Evolutionary conservation across 1,284 basidiomycete species (phyloP).

Genomic region (Calocybe gambosa): DNA sequence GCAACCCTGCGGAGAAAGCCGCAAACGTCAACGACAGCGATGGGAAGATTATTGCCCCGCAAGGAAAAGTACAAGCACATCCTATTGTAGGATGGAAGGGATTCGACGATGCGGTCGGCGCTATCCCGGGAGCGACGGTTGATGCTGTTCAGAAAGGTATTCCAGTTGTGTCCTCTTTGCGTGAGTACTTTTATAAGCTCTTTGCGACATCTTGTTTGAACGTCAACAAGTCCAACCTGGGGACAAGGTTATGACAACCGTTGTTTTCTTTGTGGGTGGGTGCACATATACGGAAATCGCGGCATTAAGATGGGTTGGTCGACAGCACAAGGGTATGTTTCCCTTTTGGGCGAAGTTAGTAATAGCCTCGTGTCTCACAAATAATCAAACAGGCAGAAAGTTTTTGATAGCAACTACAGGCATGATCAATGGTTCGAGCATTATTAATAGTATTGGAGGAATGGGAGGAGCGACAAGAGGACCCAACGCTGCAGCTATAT

Average conservation of each 20-base stretch:
- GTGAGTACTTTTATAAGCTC: conserved; percentile 29
- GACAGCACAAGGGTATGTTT: conserved; percentile 68
- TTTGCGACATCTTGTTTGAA: neutral
- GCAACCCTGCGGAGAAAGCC: conserved; percentile 57
- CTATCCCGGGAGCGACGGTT: conserved; percentile 80
- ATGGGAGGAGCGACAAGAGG: conserved; percentile 28
- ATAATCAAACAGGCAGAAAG: conserved; percentile 52
- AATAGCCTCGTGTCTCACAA: conserved; percentile 9
- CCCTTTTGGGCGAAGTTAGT: conserved; percentile 5
- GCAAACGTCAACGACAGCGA: conserved; percentile 30
- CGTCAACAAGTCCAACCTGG: conserved; percentile 35
- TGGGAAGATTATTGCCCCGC: conserved; percentile 28
- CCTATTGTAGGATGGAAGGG: conserved; percentile 95
- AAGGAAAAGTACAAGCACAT: conserved; percentile 68
- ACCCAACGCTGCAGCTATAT: conserved; percentile 28
- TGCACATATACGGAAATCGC: conserved; percentile 97
- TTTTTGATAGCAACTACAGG: conserved; percentile 88
- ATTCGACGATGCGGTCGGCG: conserved; percentile 83
- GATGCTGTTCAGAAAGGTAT: conserved; percentile 65
- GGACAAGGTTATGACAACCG: conserved; percentile 68
- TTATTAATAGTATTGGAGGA: conserved; percentile 64
- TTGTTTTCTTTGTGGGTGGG: conserved; percentile 98
- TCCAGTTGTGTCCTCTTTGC: conserved; percentile 29
- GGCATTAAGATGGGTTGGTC: conserved; percentile 85
- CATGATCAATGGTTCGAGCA: conserved; percentile 72